Evolutionary conservation across 192 early-diverging fungal genomes (phyloP), one percentile per base, ranked within the genome.

Genomic region (Coemansia sp.): DNA sequence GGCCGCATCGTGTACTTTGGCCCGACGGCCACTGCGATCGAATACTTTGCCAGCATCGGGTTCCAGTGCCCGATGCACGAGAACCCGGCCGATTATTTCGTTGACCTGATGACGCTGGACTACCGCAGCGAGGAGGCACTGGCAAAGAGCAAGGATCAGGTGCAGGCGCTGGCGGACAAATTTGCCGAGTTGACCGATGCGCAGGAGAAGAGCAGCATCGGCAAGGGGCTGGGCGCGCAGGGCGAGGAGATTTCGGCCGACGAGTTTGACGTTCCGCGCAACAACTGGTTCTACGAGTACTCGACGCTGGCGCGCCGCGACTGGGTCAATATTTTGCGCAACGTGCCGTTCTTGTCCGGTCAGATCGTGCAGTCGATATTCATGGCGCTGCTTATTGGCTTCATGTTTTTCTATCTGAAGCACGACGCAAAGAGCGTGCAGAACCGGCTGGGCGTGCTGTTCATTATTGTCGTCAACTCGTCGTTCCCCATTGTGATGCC

Each of bases 71-170:
- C 87, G 6, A 40, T 75, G 54, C 75, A 81, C 49, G 86, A 85
- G 70, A 87, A 89, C 58, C 79, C 87, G 0, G 87, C 89, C 23
- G 89, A 90, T 56, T 82, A 82, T 60, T 70, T 87, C 50, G 55
- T 90, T 47, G 82, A 88, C 39, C 55, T 87, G 28, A 72, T 80
- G 71, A 83, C 75, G n/a, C 55, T 80, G 45, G 70, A 82, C 62
- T 68, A 82, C 54, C 64, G 70, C 41, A 67, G 60, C 53, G 55
- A 66, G 2, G 78, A 81, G 55, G 36, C 63, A 2, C 55, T 70
- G 32, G 46, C 49, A 11, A 45, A 46, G 27, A 78, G 75, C 53
- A 58, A 66, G 28, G 60, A 52, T 6, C 77, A 78, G 43, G 61
- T 83, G 12, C 45, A 61, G 21, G 21, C 19, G 20, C 68, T 84